Percentiles rank a stretch among this genome's conserved stretches.
Conservation (phyloP, 2,329 filamentous ascomycete species). For the Tolypocladium capitatum region DNA sequence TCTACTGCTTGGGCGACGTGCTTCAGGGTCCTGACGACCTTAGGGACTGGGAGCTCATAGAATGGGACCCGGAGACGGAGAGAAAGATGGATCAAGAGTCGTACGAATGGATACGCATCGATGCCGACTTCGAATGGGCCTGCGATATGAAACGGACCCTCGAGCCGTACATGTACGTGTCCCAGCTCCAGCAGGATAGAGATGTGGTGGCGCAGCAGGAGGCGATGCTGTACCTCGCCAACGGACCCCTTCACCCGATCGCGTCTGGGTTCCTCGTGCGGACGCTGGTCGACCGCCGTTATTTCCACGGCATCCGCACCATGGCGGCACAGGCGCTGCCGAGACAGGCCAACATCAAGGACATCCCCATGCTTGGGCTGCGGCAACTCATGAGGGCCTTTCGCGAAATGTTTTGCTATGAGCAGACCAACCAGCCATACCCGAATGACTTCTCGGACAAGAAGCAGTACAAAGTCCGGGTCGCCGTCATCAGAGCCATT, state of each 20-base stretch:
- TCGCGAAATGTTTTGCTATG: constrained; percentile 75
- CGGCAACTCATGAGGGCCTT: constrained; percentile 78
- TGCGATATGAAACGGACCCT: constrained; percentile 70
- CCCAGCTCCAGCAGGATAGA: constrained; percentile 90
- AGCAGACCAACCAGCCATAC: constrained; percentile 62
- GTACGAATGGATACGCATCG: constrained; percentile 97
- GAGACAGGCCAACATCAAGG: constrained; percentile 56
- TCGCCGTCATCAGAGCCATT: constrained; percentile 70
- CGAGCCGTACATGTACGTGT: constrained; percentile 95
- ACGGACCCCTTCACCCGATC: constrained; percentile 58
- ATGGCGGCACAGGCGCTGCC: constrained; percentile 72
- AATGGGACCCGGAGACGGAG: constrained; percentile 85
- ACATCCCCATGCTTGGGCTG: constrained; percentile 61
- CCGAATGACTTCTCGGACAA: constrained; percentile 90
- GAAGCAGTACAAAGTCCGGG: constrained; percentile 71
- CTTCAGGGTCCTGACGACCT: constrained; percentile 73
- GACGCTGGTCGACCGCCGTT: constrained; percentile 80
- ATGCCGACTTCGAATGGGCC: constrained; percentile 97
- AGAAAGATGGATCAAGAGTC: constrained; percentile 88
- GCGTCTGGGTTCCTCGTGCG: constrained; percentile 81
- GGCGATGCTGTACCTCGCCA: constrained; percentile 61
- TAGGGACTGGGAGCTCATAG: constrained; percentile 67
- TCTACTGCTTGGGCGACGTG: constrained; percentile 88
- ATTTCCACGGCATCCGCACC: constrained; percentile 84
- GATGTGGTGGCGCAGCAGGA: constrained; percentile 84